These are phyloP conservation scores for Lolium perenne DNA, from an alignment of 176 grass and related monocot species.

Conservation along the genomic window DNA sequence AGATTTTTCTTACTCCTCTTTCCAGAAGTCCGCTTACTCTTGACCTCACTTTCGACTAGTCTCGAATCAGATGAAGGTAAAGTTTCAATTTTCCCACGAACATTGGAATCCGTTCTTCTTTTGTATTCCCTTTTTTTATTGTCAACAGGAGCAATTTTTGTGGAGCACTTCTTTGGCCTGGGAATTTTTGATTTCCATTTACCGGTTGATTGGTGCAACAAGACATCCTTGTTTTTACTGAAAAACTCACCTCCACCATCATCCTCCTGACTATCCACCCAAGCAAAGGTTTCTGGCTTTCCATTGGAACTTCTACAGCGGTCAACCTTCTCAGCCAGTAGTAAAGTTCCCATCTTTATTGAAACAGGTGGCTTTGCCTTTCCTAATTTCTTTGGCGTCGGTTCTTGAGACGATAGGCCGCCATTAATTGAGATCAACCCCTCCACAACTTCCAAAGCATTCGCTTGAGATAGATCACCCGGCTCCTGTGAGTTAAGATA, in stretches of 20 bases:
- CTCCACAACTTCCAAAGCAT: slow-evolving; percentile 83
- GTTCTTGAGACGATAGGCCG: slow-evolving; percentile 57
- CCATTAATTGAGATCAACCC: slow-evolving; percentile 71
- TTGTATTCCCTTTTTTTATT: slow-evolving; percentile 27
- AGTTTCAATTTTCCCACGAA: slow-evolving; percentile 37
- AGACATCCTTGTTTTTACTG: slow-evolving; percentile 66
- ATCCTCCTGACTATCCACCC: slow-evolving; percentile 67
- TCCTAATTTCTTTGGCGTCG: slow-evolving; percentile 42
- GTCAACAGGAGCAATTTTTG: slow-evolving; percentile 14
- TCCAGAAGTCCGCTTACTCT: slow-evolving; percentile 52
- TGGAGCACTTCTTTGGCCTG: slow-evolving; percentile 40
- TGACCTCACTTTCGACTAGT: slow-evolving; percentile 45
- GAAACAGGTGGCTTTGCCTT: slow-evolving; percentile 51
- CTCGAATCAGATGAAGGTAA: slow-evolving; percentile 56
- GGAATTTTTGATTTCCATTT: slow-evolving; percentile 39
- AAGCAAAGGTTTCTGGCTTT: slow-evolving; percentile 66
- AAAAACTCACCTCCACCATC: slow-evolving; percentile 78
- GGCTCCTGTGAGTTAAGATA: slow-evolving; percentile 82
- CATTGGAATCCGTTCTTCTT: slow-evolving; percentile 5
- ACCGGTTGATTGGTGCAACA: slow-evolving; percentile 42
- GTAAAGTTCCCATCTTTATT: slow-evolving; percentile 60
- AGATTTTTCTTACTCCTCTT: slow-evolving; percentile 62
- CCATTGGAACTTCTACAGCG: slow-evolving; percentile 30
- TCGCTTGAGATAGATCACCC: slow-evolving; percentile 72
- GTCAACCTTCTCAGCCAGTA: slow-evolving; percentile 61